phyloP scores from a whole-genome alignment of 2,329 filamentous ascomycete species.

The Xylariaceae sp. region DNA sequence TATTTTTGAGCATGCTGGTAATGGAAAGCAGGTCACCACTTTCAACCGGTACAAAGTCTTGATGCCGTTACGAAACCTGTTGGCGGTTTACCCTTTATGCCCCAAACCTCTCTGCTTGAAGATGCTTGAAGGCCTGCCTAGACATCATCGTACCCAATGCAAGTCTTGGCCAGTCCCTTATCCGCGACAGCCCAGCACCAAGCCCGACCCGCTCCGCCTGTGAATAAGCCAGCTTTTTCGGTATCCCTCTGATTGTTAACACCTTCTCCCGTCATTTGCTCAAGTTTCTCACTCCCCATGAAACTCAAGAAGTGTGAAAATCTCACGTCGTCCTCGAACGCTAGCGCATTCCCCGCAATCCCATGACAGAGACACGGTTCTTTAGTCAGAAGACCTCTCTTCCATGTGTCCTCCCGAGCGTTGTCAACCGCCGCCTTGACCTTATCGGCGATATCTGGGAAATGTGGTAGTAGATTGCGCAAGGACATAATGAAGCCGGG shows the following conservation, averaged over 20 bases:
- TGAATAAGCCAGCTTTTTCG: conserved; percentile 21
- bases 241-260: conserved; percentile 7
- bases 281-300: conserved; percentile 18
- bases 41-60: too few species aligned
- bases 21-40: too few species aligned
- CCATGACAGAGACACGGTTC: conserved; percentile 63
- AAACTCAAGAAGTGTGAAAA: conserved; percentile 24
- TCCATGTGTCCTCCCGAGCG: conserved; percentile 49
- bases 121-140: too few species aligned
- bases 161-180: conserved; percentile 11
- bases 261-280: conserved; percentile 6
- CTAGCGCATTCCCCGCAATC: conserved; percentile 57
- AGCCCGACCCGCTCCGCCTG: conserved; percentile 25
- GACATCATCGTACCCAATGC: conserved; percentile 27
- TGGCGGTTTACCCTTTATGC: too few species aligned
- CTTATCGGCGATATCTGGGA: conserved; percentile 46
- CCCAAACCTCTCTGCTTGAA: too few species aligned
- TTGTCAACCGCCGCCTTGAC: conserved; percentile 49
- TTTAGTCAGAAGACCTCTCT: conserved; percentile 55
- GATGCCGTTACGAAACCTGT: too few species aligned
- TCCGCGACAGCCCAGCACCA: conserved; percentile 27
- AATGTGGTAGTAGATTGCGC: conserved; percentile 48
- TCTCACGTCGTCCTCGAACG: conserved; percentile 15
- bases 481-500: conserved; percentile 58
- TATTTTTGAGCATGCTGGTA: too few species aligned